Base-by-base conservation (phyloP, 345 rosid species). In the Gossypium turneri region DNA sequence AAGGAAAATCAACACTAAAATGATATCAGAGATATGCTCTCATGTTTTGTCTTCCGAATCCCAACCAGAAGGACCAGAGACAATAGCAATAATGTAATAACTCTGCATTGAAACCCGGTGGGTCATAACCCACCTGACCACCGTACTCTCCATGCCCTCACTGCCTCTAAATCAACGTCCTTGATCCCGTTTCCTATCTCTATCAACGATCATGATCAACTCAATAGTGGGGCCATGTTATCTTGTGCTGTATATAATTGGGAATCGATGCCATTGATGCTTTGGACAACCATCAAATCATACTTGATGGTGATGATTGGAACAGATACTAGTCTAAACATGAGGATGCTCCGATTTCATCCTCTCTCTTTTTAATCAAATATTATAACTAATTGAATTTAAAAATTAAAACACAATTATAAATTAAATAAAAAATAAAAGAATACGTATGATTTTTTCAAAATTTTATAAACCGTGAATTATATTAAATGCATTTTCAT, bases 231-330 rank as follows among this genome's bases (percentile, higher is more conserved):
- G 82, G 69, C 59, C 79, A 17, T 51, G 73, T 29, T 29, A 69
- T 29, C 29, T 7, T 66, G 61, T 77, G 57, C 76, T 58, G 64
- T 9, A 66, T 68, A 83, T 59, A 59, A 56, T 80, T 73, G 67
- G 70, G 87, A 82, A 69, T 73, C 75, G 10, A 64, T 65, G 76
- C 79, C 81, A 73, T 73, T 59, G 73, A 72, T 19, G 83, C 59
- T 69, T 53, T 65, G 83, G 84, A 77, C 83, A 80, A 82, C 80
- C 85, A 84, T 86, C 86, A 82, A 81, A 87, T 89, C 87, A 85
- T 76, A 76, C 76, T 73, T 76, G 84, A 75, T 82, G 78, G 79
- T 78, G 75, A 84, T 88, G 91, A 86, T 89, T 79, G 88, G 89
- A 85, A 80, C 77, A 22, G 62, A 22, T 27, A 4, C 27, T 5